A percentile compares a stretch with the other conserved stretches of the same genome.
Evolutionary conservation across 352 stramenopile species (phyloP).

Genomic region (Globisporangium ultimum): DNA sequence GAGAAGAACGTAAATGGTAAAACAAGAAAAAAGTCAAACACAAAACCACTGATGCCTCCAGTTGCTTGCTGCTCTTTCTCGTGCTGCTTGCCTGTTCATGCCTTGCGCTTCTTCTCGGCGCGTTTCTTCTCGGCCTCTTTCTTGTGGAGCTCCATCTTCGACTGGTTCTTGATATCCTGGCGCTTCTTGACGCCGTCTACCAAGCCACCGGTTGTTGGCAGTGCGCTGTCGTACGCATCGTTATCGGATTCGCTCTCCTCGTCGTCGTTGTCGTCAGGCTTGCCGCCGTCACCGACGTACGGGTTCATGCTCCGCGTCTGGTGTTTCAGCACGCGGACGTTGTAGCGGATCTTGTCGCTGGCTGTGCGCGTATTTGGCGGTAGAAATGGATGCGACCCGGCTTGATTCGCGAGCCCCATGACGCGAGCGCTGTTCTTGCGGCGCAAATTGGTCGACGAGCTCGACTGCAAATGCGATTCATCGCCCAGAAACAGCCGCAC

Average conservation of each 20-base stretch:
- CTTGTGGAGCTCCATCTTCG: slow-evolving; percentile 60
- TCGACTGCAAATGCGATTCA: slow-evolving; percentile 56
- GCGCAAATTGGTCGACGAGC: slow-evolving; percentile 42
- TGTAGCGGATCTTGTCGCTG: slow-evolving; percentile 71
- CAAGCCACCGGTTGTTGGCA: not conserved
- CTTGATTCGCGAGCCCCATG: slow-evolving; percentile 30
- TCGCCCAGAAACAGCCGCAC: slow-evolving; percentile 75
- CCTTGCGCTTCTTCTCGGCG: slow-evolving; percentile 34
- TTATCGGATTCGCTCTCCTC: slow-evolving; percentile 18
- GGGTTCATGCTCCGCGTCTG: slow-evolving; percentile 59
- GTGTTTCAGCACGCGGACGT: slow-evolving; percentile 57
- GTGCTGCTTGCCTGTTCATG: not conserved
- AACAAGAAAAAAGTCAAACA: not conserved
- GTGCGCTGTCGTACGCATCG: slow-evolving; percentile 5
- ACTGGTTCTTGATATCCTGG: slow-evolving; percentile 62
- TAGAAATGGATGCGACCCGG: slow-evolving; percentile 20
- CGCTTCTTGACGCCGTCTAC: slow-evolving; percentile 36
- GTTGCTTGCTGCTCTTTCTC: not conserved
- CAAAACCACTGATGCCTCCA: not conserved
- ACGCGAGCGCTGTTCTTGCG: slow-evolving; percentile 75
- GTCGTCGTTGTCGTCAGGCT: slow-evolving; percentile 22
- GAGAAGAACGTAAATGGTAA: not conserved
- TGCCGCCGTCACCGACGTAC: slow-evolving; percentile 37
- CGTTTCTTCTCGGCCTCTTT: slow-evolving; percentile 47
- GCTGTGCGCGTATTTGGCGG: slow-evolving; percentile 38